phyloP scores from a whole-genome alignment of 176 grass and related monocot genomes.

The Oryza coarctata region DNA sequence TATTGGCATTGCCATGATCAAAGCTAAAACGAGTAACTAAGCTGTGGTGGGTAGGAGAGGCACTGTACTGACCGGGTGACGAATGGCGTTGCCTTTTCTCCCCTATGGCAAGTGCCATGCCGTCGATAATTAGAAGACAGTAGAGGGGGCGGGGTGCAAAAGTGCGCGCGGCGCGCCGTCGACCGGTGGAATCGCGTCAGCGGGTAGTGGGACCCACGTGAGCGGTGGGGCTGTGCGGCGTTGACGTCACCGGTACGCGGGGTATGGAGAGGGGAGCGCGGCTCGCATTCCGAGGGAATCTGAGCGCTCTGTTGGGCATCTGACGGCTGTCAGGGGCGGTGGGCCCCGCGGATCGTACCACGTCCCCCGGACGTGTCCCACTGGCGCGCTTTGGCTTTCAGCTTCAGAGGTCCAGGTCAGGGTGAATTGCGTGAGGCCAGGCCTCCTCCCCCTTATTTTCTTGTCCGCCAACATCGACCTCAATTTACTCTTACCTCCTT shows the following conservation, averaged over 20 bases:
- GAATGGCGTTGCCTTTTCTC: no score
- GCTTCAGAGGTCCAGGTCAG: background rate
- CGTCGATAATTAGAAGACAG: background rate
- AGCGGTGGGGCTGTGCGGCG: background rate
- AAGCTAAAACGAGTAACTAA: background rate
- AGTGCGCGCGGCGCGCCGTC: background rate
- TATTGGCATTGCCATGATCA: no score
- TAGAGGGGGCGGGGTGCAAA: background rate
- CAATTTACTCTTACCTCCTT: background rate
- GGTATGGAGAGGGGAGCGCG: background rate
- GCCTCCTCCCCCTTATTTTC: background rate
- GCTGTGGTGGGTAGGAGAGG: background rate
- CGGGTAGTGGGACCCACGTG: background rate
- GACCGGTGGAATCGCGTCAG: conserved; percentile 53
- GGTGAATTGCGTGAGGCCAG: background rate
- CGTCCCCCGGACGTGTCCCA: background rate
- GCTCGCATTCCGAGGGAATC: conserved; percentile 53
- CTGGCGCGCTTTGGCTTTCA: no score
- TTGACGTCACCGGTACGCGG: conserved; percentile 38
- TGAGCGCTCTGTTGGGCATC: conserved; percentile 49
- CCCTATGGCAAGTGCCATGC: no score
- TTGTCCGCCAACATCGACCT: background rate
- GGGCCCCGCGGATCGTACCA: conserved; percentile 35
- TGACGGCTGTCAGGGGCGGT: conserved; percentile 39
- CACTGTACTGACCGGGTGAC: no score